Base-by-base conservation (phyloP, 768 basidiomycete species). In the Ramaria sp. region DNA sequence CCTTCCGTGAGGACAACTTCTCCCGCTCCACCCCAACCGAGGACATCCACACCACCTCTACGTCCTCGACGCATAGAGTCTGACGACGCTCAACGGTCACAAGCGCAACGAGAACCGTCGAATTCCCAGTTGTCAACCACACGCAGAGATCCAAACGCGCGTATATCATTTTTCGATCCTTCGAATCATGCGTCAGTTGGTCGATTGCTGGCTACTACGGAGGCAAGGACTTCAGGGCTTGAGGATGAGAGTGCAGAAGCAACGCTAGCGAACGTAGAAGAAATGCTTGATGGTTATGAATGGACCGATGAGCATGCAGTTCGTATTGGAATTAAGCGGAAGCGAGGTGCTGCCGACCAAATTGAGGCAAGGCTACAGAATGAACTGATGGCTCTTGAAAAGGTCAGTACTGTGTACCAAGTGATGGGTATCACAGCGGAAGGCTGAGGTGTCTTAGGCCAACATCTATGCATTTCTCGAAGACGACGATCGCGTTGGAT, bases 271-370 rank as follows among this genome's bases (percentile, higher is more conserved):
- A 96, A 82, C 66, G 92, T 99, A 1, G 96, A 99, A 65, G 96
- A 99, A 66, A 94, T 99, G 91, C 75, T 99, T 24, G 96, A 99
- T 62, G 94, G 96, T 0, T 96, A 96, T 62, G 96, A 98, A 66
- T 98, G 93, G 93, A 84, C 89, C 3, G 85, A 82, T 57, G 87
- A 85, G 53, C 22, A 24, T 20, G 83, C 84, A 64, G 72, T 84
- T n/a, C 72, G 85, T 42, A 79, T 77, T 13, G 71, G 81, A 60
- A 82, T 78, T 63, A 76, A 78, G 53, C 51, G 48, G 49, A 73
- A 75, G 16, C 75, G 78, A 61, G 85, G 85, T 10, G 82, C 88
- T 7, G 90, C 89, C 37, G 95, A 97, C 64, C 76, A 94, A 60
- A 93, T 98, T 57, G 92, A 98, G 68, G 85, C 88, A 22, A 73